These are phyloP conservation scores for Graphiopsis chlorocephala DNA, from an alignment of 2,329 filamentous ascomycete genomes.

Conservation along the genomic window DNA sequence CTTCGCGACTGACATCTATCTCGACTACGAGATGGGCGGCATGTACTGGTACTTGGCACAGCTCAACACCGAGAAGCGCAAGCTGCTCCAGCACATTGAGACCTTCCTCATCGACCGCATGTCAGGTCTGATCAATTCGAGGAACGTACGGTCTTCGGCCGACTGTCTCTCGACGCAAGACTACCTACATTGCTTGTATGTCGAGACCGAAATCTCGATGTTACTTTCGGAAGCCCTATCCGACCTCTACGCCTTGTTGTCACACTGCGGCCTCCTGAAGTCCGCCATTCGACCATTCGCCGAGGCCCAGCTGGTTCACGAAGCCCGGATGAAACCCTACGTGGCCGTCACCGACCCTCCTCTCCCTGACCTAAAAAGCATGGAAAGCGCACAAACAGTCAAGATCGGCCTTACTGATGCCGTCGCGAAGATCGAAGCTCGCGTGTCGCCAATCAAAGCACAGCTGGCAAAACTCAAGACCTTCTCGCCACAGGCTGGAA, in stretches of 20 bases:
- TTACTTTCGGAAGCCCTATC: slow-evolving; percentile 34
- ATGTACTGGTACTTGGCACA: slow-evolving; percentile 70
- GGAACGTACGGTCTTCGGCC: slow-evolving; percentile 28
- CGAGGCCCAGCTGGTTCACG: slow-evolving; percentile 67
- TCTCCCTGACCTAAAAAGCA: slow-evolving; percentile 63
- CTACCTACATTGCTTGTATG: slow-evolving; percentile 30
- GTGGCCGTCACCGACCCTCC: slow-evolving; percentile 64
- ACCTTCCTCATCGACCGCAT: slow-evolving; percentile 53
- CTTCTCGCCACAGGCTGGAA: slow-evolving; percentile 33
- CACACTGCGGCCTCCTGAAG: slow-evolving; percentile 55
- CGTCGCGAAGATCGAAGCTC: slow-evolving; percentile 19
- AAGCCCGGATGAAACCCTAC: slow-evolving; percentile 85
- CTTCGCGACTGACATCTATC: slow-evolving; percentile 90
- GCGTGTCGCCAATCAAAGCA: slow-evolving; percentile 35
- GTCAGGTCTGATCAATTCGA: slow-evolving; percentile 27
- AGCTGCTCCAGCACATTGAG: slow-evolving; percentile 64
- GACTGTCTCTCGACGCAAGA: slow-evolving; percentile 20
- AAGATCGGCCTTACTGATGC: background rate
- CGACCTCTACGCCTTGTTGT: slow-evolving; percentile 64
- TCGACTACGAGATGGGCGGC: slow-evolving; percentile 74
- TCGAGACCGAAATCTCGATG: slow-evolving; percentile 29
- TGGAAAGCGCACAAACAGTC: slow-evolving; percentile 37
- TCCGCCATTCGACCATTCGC: slow-evolving; percentile 61
- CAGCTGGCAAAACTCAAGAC: slow-evolving; percentile 38
- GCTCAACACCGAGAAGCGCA: slow-evolving; percentile 16